Evolutionary conservation across 1,139 yeast genomes (phyloP), one percentile per base, ranked within the genome.

Genomic region (Hanseniaspora gamundiae): DNA sequence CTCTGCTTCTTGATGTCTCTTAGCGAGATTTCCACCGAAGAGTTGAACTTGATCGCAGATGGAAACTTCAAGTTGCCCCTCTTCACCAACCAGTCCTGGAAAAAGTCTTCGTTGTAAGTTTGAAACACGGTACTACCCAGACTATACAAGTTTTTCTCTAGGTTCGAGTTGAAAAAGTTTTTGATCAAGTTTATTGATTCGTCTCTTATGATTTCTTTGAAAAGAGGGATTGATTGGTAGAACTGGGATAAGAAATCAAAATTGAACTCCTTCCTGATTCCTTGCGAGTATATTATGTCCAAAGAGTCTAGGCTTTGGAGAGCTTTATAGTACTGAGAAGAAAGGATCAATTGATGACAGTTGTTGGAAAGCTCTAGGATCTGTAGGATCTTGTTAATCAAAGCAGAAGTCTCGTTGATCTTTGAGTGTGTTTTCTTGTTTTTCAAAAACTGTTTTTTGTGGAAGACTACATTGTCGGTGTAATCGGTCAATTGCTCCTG

Each of bases 311-410:
- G 67, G 51, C 84, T 75, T 58, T 86, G 86, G 52, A 91, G 73
- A 0, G 97, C 96, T 49, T 83, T 83, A 61, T 86, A 91, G 55
- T 85, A 84, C 51, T 81, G 80, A 53, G 79, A 76, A 50, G 74
- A 76, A n/a, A 41, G 39, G 49, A 87, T 81, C 57, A 87, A 67
- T 42, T 84, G 93, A 58, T 86, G 87, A 44, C 87, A 85, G 55
- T 80, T 82, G 60, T 87, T 88, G 22, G 95, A 83, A 53, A 82
- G 73, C 57, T 88, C 95, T 48, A 91, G 69, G 10, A 88, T 91
- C 51, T 82, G 88, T 29, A 88, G 69, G 54, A 95, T 83, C 47
- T 80, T 69, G 48, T 71, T 78, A 42, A 82, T 70, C 40, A 78
- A 73, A 38, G 71, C 68, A 19, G 70, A 72, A 0, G 87, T 76